Base-by-base conservation (phyloP, 179 eudicot genomes). In the Dionaea muscipula region DNA sequence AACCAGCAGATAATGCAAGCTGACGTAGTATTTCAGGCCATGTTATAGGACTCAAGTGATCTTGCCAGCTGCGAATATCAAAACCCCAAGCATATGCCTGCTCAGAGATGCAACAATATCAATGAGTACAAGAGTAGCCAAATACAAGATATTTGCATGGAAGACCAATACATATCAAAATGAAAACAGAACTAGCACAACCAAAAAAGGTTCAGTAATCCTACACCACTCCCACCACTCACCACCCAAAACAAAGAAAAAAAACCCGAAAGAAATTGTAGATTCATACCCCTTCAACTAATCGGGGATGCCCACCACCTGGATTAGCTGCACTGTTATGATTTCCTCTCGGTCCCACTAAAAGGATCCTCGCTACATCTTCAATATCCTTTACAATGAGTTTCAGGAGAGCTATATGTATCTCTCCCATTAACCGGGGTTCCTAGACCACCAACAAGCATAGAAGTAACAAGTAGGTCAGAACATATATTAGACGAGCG, bases 11-110 rank as follows among this genome's bases (percentile, higher is more conserved):
- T 9, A 85, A 57, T 61, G 93, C 82, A 75, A 88, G 79, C 59
- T 88, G 96, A 35, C 96, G 77, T 60, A 85, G 60, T 41, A 88
- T 60, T 66, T 88, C 96, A 55, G 88, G 85, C 96, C 96, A 88
- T 18, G 93, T 79, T 67, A 82, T 64, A 16, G 86, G 81, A 65
- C 67, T 83, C 61, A 85, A 71, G 74, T 81, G 88, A 33, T 64
- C 59, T 64, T 85, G 83, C 96, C 96, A 88, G 65, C 72, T 79
- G 61, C 78, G 67, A 61, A 88, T 72, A 68, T 88, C 91, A 74
- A 85, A 88, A 45, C 94, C 93, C 96, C 94, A 85, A 41, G 84
- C 69, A 72, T 78, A 85, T 49, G 88, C 94, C 96, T 46, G 50
- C 23, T 2, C 0, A 3, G 5, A 18, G 19, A 46, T 18, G 13